These are phyloP conservation scores for Iberis amara DNA, from an alignment of 441 rosid genomes.

Conservation along the genomic window DNA sequence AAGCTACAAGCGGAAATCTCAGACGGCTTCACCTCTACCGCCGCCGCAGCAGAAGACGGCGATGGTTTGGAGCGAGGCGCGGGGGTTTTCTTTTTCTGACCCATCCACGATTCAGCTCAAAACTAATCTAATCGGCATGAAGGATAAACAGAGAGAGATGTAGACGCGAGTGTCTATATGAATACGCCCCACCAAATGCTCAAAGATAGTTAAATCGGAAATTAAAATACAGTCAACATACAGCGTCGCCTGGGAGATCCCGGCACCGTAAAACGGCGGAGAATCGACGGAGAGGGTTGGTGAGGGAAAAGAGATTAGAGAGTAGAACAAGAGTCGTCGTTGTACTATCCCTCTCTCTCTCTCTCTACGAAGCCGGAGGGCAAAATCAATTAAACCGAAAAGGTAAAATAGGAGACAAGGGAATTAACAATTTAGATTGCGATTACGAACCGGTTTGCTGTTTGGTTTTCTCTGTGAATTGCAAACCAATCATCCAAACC, in stretches of 20 bases:
- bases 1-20: slow-evolving; percentile 15
- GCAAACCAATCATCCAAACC: too few relatives aligned
- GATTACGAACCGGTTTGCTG: slow-evolving; percentile 9
- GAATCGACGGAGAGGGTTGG: slow-evolving; percentile 44
- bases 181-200: slow-evolving; percentile 5
- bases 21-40: slow-evolving; percentile 27
- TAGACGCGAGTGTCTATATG: not conserved
- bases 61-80: slow-evolving; percentile 55
- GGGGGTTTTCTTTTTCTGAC: slow-evolving; percentile 61
- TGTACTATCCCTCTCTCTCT: slow-evolving; percentile 18
- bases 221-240: slow-evolving; percentile 14
- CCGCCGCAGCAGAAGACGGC: slow-evolving; percentile 22
- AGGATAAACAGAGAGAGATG: not conserved
- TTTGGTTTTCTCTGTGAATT: not conserved
- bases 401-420: not conserved
- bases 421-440: slow-evolving; percentile 5
- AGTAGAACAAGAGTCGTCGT: slow-evolving; percentile 27
- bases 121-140: slow-evolving; percentile 26
- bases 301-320: slow-evolving; percentile 25
- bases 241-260: not conserved
- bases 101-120: slow-evolving; percentile 44
- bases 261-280: slow-evolving; percentile 16
- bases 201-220: slow-evolving; percentile 23
- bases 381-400: slow-evolving; percentile 9
- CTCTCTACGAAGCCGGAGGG: slow-evolving; percentile 11